Conservation (phyloP, 495 filamentous ascomycete species). For the Cudoniella acicularis region DNA sequence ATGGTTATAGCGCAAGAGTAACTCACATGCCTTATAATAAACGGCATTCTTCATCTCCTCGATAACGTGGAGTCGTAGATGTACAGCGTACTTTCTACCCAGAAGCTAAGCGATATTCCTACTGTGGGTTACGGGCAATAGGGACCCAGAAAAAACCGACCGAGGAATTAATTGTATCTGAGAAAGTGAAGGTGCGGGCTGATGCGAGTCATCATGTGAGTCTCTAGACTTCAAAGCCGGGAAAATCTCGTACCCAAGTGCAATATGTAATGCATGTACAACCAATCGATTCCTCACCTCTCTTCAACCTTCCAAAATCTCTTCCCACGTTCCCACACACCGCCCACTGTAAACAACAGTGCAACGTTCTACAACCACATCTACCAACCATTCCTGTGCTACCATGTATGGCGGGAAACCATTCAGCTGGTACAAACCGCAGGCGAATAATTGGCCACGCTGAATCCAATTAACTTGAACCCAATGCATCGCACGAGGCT, state of each 20-base stretch:
- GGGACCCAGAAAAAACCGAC: too few species aligned
- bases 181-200: too few species aligned
- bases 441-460: not conserved
- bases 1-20: too few species aligned
- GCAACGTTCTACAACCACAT: not conserved
- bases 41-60: too few species aligned
- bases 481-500: not conserved
- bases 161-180: too few species aligned
- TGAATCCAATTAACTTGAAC: not conserved
- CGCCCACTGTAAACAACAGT: not conserved
- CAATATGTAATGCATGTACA: too few species aligned
- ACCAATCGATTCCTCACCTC: not conserved
- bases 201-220: too few species aligned
- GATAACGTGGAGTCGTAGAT: too few species aligned
- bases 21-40: too few species aligned
- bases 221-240: not conserved
- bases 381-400: not conserved
- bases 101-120: too few species aligned
- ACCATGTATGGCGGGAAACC: not conserved
- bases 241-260: not conserved
- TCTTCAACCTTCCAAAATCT: not conserved
- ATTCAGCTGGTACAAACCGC: not conserved
- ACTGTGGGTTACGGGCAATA: too few species aligned
- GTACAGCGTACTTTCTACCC: too few species aligned
- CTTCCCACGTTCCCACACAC: not conserved